A percentile compares a stretch with the other conserved stretches of the same genome.
phyloP scores from a whole-genome alignment of 805 yeast genomes.

The Candida insectorum region DNA sequence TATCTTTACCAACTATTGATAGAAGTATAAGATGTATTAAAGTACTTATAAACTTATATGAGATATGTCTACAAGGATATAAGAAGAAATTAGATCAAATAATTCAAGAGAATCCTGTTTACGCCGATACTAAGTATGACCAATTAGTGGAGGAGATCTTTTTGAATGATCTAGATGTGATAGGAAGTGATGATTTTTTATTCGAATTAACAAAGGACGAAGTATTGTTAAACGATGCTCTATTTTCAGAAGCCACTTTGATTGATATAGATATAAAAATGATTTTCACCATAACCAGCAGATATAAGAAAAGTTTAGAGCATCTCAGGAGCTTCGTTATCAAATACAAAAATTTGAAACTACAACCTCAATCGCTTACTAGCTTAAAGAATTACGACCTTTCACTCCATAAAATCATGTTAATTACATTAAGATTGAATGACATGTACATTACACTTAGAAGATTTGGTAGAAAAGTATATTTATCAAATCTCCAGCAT shows the following conservation, averaged over 20 bases:
- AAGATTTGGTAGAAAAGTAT: slow-evolving; percentile 45
- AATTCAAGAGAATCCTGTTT: slow-evolving; percentile 13
- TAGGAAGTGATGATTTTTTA: slow-evolving; percentile 6
- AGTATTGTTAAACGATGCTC: slow-evolving; percentile 2
- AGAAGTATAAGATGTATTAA: slow-evolving; percentile 25
- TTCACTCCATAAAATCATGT: slow-evolving; percentile 46
- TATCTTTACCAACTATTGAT: slow-evolving; percentile 24
- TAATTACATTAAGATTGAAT: slow-evolving; percentile 44
- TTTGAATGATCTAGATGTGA: slow-evolving; percentile 5
- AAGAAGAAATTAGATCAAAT: slow-evolving; percentile 31
- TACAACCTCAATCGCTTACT: slow-evolving; percentile 1
- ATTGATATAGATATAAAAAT: slow-evolving; percentile 39
- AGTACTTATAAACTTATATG: slow-evolving; percentile 23
- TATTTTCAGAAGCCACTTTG: slow-evolving; percentile 22
- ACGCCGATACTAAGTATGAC: slow-evolving; percentile 2
- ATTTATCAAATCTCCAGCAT: slow-evolving; percentile 40
- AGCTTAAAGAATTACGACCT: slow-evolving; percentile 19
- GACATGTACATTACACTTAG: slow-evolving; percentile 48
- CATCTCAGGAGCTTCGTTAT: slow-evolving; percentile 18
- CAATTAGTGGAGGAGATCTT: slow-evolving; percentile 4
- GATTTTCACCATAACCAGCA: slow-evolving; percentile 22
- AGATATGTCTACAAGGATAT: slow-evolving; percentile 34
- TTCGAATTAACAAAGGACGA: slow-evolving; percentile 6
- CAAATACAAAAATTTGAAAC: slow-evolving; percentile 13
- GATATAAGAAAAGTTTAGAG: slow-evolving; percentile 25